Evolutionary conservation across 768 basidiomycete species (phyloP).

Genomic region (Chalciporus piperatus): DNA sequence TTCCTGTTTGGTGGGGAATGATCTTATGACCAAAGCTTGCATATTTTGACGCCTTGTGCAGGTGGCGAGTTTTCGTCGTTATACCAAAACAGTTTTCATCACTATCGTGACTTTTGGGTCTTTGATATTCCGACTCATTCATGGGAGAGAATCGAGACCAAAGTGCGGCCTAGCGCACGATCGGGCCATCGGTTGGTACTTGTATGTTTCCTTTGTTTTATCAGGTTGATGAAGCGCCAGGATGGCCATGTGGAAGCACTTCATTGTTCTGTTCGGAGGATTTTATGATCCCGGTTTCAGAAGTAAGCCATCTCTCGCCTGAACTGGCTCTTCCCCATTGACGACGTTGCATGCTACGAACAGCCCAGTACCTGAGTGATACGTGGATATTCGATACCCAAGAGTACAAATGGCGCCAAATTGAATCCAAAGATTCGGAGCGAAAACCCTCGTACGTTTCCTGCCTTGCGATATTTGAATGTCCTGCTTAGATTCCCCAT

Average conservation of each 20-base stretch:
- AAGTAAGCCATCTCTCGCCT: constrained; percentile 43
- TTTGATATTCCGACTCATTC: constrained; percentile 76
- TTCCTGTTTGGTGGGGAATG: constrained; percentile 66
- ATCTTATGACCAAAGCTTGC: neutral
- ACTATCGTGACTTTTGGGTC: constrained; percentile 87
- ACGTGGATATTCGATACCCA: constrained; percentile 85
- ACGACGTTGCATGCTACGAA: neutral
- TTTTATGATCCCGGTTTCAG: constrained; percentile 86
- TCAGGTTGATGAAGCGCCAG: constrained; percentile 32
- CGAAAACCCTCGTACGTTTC: constrained; percentile 64
- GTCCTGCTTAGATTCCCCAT: neutral
- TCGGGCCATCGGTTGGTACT: constrained; percentile 74
- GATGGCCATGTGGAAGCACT: constrained; percentile 90
- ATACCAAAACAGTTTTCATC: constrained; percentile 81
- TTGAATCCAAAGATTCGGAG: constrained; percentile 72
- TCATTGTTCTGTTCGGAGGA: constrained; percentile 83
- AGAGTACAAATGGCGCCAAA: constrained; percentile 81
- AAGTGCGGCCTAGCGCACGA: constrained; percentile 71
- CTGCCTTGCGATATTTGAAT: neutral
- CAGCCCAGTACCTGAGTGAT: constrained; percentile 81
- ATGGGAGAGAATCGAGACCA: constrained; percentile 91
- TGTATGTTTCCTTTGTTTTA: neutral
- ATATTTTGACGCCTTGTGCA: constrained; percentile 18
- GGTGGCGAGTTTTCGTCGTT: constrained; percentile 87
- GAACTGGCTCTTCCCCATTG: neutral